phyloP scores from a whole-genome alignment of 768 basidiomycete genomes.

The Guyanaporus albipodus region DNA sequence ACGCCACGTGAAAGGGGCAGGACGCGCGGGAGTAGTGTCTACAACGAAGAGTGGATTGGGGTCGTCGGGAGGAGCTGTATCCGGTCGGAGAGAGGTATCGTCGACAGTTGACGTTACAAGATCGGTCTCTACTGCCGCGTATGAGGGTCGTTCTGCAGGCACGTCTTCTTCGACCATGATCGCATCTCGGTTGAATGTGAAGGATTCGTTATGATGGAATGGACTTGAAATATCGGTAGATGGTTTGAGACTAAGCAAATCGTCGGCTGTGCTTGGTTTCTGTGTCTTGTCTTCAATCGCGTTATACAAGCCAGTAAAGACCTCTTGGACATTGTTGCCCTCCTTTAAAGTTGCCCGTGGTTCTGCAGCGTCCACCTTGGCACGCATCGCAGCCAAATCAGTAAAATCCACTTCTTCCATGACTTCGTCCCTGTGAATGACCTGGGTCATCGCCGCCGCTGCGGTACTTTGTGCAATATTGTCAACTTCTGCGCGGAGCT shows the following conservation, averaged over 20 bases:
- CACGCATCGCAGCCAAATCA: conserved; percentile 27
- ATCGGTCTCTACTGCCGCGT: background rate
- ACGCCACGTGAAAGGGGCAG: background rate
- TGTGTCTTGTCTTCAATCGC: conserved; percentile 1
- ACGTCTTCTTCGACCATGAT: background rate
- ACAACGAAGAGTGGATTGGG: conserved; percentile 30
- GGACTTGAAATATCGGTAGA: conserved; percentile 8
- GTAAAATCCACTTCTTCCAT: conserved; percentile 51
- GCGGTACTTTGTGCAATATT: conserved; percentile 9
- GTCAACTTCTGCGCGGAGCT: conserved; percentile 42
- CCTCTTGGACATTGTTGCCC: conserved; percentile 30
- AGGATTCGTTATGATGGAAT: background rate
- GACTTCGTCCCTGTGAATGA: conserved; percentile 37
- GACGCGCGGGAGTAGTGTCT: conserved; percentile 36
- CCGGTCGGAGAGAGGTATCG: background rate
- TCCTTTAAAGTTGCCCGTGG: conserved; percentile 9
- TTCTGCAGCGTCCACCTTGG: conserved; percentile 10
- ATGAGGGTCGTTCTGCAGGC: background rate
- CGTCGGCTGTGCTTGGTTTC: background rate
- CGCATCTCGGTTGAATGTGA: background rate
- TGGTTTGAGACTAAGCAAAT: conserved; percentile 6
- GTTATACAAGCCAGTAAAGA: conserved; percentile 37
- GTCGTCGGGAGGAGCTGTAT: background rate
- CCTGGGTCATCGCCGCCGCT: background rate
- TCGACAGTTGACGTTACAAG: background rate